Evolutionary conservation across 345 rosid species (phyloP).

Genomic region (Rubroshorea leprosula): DNA sequence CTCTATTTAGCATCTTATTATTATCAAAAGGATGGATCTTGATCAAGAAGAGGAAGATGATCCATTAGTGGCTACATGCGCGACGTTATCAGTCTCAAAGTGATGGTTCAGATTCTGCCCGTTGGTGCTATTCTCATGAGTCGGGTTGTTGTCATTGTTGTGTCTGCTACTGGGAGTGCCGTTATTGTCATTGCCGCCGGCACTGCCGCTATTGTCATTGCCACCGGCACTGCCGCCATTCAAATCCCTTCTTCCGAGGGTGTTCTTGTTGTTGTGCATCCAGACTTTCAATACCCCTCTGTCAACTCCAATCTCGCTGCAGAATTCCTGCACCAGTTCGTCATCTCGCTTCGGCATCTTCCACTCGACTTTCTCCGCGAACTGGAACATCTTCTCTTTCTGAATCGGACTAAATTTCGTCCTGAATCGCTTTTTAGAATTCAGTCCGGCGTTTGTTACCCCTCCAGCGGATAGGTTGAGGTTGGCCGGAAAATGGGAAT

Average conservation of each 20-base stretch:
- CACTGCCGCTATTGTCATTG: background rate
- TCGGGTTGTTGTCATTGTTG: constrained; percentile 11
- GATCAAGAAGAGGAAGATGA: constrained; percentile 43
- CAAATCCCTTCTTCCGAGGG: constrained; percentile 35
- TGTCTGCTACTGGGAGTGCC: background rate
- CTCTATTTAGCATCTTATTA: constrained; percentile 27
- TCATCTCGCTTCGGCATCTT: constrained; percentile 80
- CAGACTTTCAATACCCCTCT: constrained; percentile 73
- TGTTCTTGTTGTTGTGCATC: constrained; percentile 96
- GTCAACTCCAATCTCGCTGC: constrained; percentile 66
- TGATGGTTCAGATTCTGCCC: constrained; percentile 27
- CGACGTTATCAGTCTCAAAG: constrained; percentile 24
- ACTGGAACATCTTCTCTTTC: constrained; percentile 65
- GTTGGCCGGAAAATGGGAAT: constrained; percentile 11
- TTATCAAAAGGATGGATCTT: background rate
- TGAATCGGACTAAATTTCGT: constrained; percentile 65
- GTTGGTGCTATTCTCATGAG: constrained; percentile 2
- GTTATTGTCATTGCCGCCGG: background rate
- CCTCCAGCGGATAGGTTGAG: background rate
- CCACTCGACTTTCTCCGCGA: constrained; percentile 80
- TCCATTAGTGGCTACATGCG: constrained; percentile 33
- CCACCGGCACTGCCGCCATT: constrained; percentile 8
- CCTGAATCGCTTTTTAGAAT: constrained; percentile 50
- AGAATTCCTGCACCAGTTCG: constrained; percentile 50
- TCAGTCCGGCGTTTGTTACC: constrained; percentile 11